phyloP scores from a whole-genome alignment of 768 basidiomycete species.

The Coprinopsis marcescibilis region DNA sequence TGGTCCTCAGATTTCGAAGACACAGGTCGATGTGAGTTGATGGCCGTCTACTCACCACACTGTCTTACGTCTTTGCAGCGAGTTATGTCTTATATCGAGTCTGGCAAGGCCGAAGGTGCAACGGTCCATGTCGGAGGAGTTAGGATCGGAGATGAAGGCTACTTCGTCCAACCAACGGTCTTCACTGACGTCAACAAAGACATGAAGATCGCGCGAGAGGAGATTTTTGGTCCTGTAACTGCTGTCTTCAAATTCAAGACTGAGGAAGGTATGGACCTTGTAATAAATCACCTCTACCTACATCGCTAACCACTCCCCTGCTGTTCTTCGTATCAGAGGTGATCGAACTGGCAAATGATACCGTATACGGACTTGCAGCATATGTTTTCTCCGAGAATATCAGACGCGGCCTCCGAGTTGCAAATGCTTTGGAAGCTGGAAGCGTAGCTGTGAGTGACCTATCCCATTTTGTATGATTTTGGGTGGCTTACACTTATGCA shows the following conservation, averaged over 20 bases:
- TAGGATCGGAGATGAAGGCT: conserved; percentile 42
- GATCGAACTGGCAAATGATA: conserved; percentile 65
- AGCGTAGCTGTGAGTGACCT: conserved; percentile 48
- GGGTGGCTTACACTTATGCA: too few species aligned
- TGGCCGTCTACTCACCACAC: too few species aligned
- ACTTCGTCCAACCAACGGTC: conserved; percentile 71
- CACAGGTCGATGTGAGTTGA: conserved; percentile 58
- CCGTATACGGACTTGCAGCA: conserved; percentile 71
- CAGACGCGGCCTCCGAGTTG: conserved; percentile 55
- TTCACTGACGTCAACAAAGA: conserved; percentile 60
- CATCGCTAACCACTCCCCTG: not conserved
- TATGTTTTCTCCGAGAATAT: conserved; percentile 71
- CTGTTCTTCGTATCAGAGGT: too few species aligned
- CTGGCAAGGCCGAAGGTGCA: conserved; percentile 69
- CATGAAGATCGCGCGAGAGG: conserved; percentile 71
- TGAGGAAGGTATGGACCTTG: conserved; percentile 30
- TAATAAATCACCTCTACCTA: too few species aligned
- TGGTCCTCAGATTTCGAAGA: conserved; percentile 68
- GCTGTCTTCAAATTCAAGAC: conserved; percentile 73
- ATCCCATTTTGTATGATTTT: too few species aligned
- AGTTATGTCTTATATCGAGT: conserved; percentile 72
- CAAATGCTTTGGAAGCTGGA: conserved; percentile 63
- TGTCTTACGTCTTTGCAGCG: conserved; percentile 36
- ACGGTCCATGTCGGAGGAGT: conserved; percentile 61
- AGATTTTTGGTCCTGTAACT: conserved; percentile 80